Percentiles rank a stretch among this genome's conserved stretches.
Conservation (phyloP, 2,329 filamentous ascomycete species). For the Polychaeton citri region DNA sequence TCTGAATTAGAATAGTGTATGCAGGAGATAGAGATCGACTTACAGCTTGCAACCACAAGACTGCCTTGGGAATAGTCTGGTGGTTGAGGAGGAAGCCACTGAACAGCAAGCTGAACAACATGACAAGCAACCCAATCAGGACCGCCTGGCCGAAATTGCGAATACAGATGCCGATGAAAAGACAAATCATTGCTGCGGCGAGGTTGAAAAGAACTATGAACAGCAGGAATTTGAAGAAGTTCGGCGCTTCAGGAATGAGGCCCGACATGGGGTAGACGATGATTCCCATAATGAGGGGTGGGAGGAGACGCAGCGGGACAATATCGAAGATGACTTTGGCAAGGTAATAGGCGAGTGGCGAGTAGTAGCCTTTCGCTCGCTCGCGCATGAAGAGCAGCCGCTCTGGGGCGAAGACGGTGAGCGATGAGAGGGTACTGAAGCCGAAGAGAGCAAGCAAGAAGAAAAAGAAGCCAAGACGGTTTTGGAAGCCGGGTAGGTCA, state of each 20-base stretch:
- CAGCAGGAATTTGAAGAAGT: slow-evolving; percentile 85
- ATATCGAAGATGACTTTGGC: slow-evolving; percentile 99
- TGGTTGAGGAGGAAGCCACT: slow-evolving; percentile 90
- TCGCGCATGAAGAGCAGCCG: slow-evolving; percentile 84
- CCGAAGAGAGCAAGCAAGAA: slow-evolving; percentile 92
- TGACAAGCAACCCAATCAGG: slow-evolving; percentile 83
- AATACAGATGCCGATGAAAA: slow-evolving; percentile 94
- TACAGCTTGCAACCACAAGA: slow-evolving; percentile 77
- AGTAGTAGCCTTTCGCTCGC: slow-evolving; percentile 91
- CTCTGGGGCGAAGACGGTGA: slow-evolving; percentile 88
- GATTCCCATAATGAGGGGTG: slow-evolving; percentile 84
- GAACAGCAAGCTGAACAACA: slow-evolving; percentile 94
- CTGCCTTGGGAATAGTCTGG: slow-evolving; percentile 73
- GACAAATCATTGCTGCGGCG: slow-evolving; percentile 79
- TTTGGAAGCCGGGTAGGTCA: slow-evolving; percentile 95
- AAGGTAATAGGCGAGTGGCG: slow-evolving; percentile 83
- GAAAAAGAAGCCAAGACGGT: slow-evolving; percentile 92
- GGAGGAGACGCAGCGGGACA: slow-evolving; percentile 82
- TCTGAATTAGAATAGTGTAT: neutral
- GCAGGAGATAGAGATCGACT: slow-evolving; percentile 19
- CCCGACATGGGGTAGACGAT: slow-evolving; percentile 99
- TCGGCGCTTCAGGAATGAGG: slow-evolving; percentile 62
- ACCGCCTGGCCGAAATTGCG: slow-evolving; percentile 85
- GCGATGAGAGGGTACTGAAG: slow-evolving; percentile 86
- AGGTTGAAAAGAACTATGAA: slow-evolving; percentile 93